These are phyloP conservation scores for Rubia yunnanensis DNA, from an alignment of 257 asterid genomes.

Conservation along the genomic window DNA sequence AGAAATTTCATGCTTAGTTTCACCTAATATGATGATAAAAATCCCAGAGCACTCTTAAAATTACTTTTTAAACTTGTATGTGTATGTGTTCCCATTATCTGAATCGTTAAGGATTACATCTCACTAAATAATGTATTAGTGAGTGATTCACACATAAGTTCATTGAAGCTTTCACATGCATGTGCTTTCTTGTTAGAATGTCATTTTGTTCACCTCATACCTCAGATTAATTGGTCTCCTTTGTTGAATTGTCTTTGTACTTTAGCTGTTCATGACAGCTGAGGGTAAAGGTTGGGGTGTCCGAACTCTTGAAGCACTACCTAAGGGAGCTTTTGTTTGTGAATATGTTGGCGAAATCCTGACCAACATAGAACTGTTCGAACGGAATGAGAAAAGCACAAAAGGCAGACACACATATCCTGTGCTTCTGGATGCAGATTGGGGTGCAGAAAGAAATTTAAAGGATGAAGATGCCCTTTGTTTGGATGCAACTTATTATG, in stretches of 20 bases:
- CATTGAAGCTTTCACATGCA: background rate
- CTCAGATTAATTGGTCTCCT: background rate
- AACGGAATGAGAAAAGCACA: conserved; percentile 21
- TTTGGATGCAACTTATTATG: conserved; percentile 38
- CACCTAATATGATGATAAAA: background rate
- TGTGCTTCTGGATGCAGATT: conserved; percentile 41
- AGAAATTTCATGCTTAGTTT: background rate
- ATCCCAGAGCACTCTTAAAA: background rate
- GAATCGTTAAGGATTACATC: background rate
- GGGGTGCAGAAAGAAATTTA: conserved; percentile 36
- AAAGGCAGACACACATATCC: conserved; percentile 31
- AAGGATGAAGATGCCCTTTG: conserved; percentile 46
- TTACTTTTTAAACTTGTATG: background rate
- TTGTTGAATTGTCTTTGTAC: conserved; percentile 1
- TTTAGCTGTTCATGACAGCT: conserved; percentile 48
- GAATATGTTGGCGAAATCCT: conserved; percentile 40
- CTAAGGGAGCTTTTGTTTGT: conserved; percentile 67
- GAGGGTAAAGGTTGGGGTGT: conserved; percentile 84
- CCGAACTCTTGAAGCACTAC: conserved; percentile 61
- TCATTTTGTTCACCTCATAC: background rate
- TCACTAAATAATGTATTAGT: background rate
- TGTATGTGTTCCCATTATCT: background rate
- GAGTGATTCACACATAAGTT: background rate
- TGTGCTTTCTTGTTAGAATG: background rate
- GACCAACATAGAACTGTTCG: conserved; percentile 33